Evolutionary conservation across 371 early-diverging fungal species (phyloP).

Genomic region (Umbelopsis sp.): DNA sequence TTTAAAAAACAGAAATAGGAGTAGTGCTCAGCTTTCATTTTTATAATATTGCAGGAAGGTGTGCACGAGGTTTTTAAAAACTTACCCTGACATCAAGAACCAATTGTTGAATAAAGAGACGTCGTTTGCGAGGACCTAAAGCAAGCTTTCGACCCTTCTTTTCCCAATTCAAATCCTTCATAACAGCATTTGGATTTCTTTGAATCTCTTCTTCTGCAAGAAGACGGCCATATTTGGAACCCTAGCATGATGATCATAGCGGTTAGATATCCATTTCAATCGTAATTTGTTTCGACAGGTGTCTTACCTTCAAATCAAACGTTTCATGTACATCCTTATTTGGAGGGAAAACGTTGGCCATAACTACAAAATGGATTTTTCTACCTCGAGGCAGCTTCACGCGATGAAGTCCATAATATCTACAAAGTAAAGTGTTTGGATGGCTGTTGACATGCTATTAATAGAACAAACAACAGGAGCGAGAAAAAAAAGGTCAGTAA

Average conservation of each 20-base stretch:
- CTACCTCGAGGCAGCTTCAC: slow-evolving; percentile 91
- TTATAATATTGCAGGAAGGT: not conserved
- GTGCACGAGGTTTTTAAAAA: not conserved
- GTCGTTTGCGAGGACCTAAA: slow-evolving; percentile 84
- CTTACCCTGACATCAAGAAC: slow-evolving; percentile 79
- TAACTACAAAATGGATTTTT: slow-evolving; percentile 98
- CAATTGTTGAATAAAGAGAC: slow-evolving; percentile 84
- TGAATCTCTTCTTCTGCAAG: slow-evolving; percentile 76
- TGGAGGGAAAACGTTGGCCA: slow-evolving; percentile 97
- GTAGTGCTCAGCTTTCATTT: slow-evolving; percentile 61
- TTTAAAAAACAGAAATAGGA: slow-evolving; percentile 61
- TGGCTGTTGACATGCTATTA: slow-evolving; percentile 83
- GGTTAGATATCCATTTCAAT: not conserved
- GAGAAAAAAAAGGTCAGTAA: not conserved
- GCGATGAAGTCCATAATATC: slow-evolving; percentile 95
- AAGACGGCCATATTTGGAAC: slow-evolving; percentile 85
- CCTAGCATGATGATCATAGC: slow-evolving; percentile 23
- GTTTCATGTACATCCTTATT: slow-evolving; percentile 93
- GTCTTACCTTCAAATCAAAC: slow-evolving; percentile 86
- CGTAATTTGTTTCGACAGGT: not conserved
- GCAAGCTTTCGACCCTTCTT: slow-evolving; percentile 73
- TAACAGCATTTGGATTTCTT: slow-evolving; percentile 81
- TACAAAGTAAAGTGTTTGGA: slow-evolving; percentile 90
- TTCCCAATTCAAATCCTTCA: slow-evolving; percentile 97
- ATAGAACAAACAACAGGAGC: not conserved